Evolutionary conservation across 164 flowering plant species (phyloP).

Genomic region (Nymphaea thermarum): DNA sequence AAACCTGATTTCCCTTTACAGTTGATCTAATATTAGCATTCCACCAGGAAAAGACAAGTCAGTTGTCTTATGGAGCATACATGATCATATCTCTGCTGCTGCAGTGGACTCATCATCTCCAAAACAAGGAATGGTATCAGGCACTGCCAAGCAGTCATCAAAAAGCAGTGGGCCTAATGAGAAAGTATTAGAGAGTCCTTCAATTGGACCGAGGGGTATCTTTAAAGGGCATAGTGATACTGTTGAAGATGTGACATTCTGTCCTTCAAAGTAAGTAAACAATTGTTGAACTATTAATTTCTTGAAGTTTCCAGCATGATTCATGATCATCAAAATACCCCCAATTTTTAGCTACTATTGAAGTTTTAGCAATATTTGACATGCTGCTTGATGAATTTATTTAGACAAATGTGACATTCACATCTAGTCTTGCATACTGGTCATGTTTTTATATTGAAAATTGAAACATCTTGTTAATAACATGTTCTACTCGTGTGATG

Average conservation of each 20-base stretch:
- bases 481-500: too few species aligned
- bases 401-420: too few species aligned
- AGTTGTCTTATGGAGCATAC: slow-evolving; percentile 93
- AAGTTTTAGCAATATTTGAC: too few species aligned
- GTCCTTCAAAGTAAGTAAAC: slow-evolving; percentile 76
- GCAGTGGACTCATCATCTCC: slow-evolving; percentile 38
- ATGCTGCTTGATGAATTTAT: too few species aligned
- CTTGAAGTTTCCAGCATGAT: too few species aligned
- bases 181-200: slow-evolving; percentile 36
- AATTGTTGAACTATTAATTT: too few species aligned
- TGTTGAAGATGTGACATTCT: slow-evolving; percentile 96
- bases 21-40: not conserved
- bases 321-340: too few species aligned
- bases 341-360: too few species aligned
- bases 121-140: slow-evolving; percentile 33
- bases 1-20: not conserved
- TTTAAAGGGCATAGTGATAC: slow-evolving; percentile 85
- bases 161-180: slow-evolving; percentile 28
- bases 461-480: too few species aligned
- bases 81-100: slow-evolving; percentile 67
- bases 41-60: slow-evolving; percentile 88
- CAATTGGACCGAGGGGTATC: slow-evolving; percentile 71
- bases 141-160: slow-evolving; percentile 39
- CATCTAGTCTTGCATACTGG: too few species aligned
- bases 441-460: too few species aligned